Conservation (phyloP, 345 rosid species). For the Boechera retrofracta region DNA sequence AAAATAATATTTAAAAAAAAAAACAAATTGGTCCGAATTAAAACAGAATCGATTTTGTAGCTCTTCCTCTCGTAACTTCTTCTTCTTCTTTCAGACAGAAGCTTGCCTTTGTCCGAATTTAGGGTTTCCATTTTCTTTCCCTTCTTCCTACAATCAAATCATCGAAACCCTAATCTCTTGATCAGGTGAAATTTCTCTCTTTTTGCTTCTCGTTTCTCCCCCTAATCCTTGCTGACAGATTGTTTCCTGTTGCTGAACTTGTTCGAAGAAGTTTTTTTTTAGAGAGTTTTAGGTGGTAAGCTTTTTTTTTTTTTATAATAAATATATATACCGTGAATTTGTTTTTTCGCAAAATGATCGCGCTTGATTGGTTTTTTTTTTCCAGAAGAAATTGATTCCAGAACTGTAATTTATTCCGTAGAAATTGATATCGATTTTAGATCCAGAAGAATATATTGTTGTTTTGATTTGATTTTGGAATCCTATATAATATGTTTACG, state of each 20-base stretch:
- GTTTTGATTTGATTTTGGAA: neutral
- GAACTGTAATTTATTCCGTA: neutral
- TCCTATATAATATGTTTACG: neutral
- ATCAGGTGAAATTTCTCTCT: constrained; percentile 23
- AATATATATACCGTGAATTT: neutral
- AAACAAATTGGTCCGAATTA: neutral
- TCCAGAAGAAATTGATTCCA: neutral
- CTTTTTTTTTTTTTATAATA: neutral
- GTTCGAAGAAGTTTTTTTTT: neutral
- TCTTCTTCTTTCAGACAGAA: constrained; percentile 20
- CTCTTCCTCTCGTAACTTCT: constrained; percentile 34
- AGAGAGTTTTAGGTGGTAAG: neutral
- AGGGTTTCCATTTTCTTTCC: constrained; percentile 29
- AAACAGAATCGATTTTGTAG: constrained; percentile 41
- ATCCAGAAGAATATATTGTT: neutral
- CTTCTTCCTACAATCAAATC: neutral
- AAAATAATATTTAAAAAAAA: neutral
- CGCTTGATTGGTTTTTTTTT: neutral
- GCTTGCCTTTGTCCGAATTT: constrained; percentile 22
- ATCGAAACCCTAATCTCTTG: constrained; percentile 37
- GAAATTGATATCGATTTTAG: neutral
- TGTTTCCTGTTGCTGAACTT: neutral
- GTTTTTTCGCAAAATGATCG: neutral
- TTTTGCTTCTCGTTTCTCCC: neutral
- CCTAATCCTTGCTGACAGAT: neutral